Evolutionary conservation across 106 monocot species (phyloP).

Genomic region (Dendrobium catenatum): DNA sequence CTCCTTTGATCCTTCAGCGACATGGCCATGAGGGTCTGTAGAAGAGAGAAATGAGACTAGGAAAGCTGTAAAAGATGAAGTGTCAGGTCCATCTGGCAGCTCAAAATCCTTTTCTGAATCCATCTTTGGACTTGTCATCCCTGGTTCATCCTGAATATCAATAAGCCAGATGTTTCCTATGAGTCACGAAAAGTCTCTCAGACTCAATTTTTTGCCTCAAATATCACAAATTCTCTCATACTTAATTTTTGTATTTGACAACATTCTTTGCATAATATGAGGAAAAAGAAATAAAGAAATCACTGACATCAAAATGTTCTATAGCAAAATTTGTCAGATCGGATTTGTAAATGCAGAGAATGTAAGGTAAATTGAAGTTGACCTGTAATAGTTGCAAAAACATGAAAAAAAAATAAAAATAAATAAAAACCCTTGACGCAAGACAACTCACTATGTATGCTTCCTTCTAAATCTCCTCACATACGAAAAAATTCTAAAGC

Average conservation of each 20-base stretch:
- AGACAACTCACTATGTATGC: not conserved
- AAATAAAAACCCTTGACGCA: too few species aligned
- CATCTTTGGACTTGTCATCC: slow-evolving; percentile 15
- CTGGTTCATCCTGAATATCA: slow-evolving; percentile 36
- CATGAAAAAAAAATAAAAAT: not conserved
- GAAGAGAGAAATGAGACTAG: slow-evolving; percentile 69
- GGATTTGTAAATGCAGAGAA: not conserved
- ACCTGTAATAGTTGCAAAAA: not conserved
- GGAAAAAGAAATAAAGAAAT: not conserved
- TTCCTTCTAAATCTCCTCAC: not conserved
- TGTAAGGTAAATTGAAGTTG: not conserved
- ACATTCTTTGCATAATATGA: not conserved
- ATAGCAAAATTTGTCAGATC: not conserved
- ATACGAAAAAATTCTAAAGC: not conserved
- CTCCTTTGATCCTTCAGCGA: slow-evolving; percentile 31
- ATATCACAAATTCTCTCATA: not conserved
- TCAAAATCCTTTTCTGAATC: slow-evolving; percentile 27
- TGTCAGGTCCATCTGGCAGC: slow-evolving; percentile 66
- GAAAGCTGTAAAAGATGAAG: slow-evolving; percentile 93
- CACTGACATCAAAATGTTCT: not conserved
- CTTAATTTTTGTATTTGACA: not conserved
- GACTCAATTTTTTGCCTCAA: not conserved
- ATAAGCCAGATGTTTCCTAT: not conserved
- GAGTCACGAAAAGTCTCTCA: not conserved
- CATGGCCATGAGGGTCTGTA: slow-evolving; percentile 35